Evolutionary conservation across 441 rosid genomes (phyloP).

Genomic region (Euphorbia celastroides): DNA sequence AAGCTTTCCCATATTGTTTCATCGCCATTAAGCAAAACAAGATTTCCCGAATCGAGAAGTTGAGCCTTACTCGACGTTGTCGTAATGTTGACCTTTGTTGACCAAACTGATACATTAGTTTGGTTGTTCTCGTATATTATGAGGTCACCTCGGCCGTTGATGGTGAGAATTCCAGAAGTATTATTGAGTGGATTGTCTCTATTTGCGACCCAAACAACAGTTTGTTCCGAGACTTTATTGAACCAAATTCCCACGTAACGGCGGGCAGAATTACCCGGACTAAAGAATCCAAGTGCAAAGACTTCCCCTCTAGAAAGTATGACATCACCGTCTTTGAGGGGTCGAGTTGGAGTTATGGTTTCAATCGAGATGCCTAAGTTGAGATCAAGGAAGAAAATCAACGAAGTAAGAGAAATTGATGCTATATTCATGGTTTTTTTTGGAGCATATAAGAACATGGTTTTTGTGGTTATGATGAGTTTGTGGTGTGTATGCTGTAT

Average conservation of each 20-base stretch:
- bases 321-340: constrained; percentile 45
- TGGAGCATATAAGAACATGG: background rate
- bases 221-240: constrained; percentile 27
- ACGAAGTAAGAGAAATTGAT: background rate
- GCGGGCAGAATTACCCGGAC: constrained; percentile 27
- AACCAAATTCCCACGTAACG: constrained; percentile 66
- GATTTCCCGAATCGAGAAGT: constrained; percentile 57
- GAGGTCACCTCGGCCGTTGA: constrained; percentile 43
- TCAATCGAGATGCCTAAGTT: constrained; percentile 24
- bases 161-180: constrained; percentile 35
- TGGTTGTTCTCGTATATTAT: constrained; percentile 28
- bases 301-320: constrained; percentile 34
- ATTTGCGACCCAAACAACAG: constrained; percentile 66
- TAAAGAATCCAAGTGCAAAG: constrained; percentile 58
- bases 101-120: constrained; percentile 40
- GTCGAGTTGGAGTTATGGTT: constrained; percentile 26
- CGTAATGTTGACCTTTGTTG: constrained; percentile 40
- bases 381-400: constrained; percentile 19
- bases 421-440: background rate
- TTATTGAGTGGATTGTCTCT: constrained; percentile 46
- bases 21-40: constrained; percentile 28
- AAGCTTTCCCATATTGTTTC: constrained; percentile 55
- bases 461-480: background rate
- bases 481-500: too few relatives aligned
- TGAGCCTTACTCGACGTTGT: constrained; percentile 23